Percentiles rank a stretch among this genome's conserved stretches.
Conservation (phyloP, 1,284 basidiomycete species). For the Porodaedalea pini region DNA sequence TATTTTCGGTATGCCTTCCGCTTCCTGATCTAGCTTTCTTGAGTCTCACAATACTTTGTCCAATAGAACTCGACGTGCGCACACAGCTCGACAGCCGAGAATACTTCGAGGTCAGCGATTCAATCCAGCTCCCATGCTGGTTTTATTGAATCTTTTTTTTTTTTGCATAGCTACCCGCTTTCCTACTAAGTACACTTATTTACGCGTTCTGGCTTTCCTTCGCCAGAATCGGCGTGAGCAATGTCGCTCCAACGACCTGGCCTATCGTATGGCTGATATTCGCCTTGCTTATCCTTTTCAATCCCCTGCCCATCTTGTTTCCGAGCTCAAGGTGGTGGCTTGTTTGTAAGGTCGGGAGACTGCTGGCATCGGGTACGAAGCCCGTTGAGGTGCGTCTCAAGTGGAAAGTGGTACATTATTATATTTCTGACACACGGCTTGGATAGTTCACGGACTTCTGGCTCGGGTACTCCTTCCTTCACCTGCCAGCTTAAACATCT, state of each 20-base stretch:
- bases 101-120: constrained; percentile 68
- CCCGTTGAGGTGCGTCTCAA: constrained; percentile 63
- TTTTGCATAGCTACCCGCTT: constrained; percentile 63
- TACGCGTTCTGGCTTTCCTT: constrained; percentile 88
- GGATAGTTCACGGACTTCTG: constrained; percentile 75
- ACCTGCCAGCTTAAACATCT: too few species aligned
- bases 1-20: constrained; percentile 67
- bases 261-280: constrained; percentile 83
- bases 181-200: constrained; percentile 73
- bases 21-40: not conserved
- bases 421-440: not conserved
- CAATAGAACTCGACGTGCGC: constrained; percentile 69
- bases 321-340: constrained; percentile 78
- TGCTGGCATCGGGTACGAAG: constrained; percentile 67
- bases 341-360: constrained; percentile 55
- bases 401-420: constrained; percentile 2
- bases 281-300: constrained; percentile 57
- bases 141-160: constrained; percentile 1
- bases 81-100: constrained; percentile 76
- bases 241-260: constrained; percentile 60
- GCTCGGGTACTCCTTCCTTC: constrained; percentile 58
- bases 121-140: not conserved
- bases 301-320: constrained; percentile 73
- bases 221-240: constrained; percentile 49
- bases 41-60: not conserved